Conservation (phyloP, 2,329 filamentous ascomycete genomes). For the Pseudocercospora fuligena region DNA sequence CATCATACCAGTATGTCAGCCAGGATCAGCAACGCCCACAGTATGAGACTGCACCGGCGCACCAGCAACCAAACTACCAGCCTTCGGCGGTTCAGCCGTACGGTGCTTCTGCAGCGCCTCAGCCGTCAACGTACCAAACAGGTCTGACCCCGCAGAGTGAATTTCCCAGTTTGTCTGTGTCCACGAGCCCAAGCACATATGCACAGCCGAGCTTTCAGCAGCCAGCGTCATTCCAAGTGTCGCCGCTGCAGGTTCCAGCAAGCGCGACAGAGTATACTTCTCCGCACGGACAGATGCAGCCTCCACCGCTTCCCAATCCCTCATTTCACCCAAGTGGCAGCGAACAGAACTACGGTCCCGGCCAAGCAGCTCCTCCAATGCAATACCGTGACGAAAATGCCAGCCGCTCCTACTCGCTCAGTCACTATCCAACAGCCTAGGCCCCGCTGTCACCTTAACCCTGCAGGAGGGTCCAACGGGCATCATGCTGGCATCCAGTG, state of each 20-base stretch:
- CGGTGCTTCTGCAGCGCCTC: constrained; percentile 11
- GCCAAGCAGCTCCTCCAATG: constrained; percentile 25
- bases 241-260: constrained; percentile 32
- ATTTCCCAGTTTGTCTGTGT: constrained; percentile 34
- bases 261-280: constrained; percentile 28
- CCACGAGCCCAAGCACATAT: constrained; percentile 32
- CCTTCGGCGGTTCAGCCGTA: constrained; percentile 15
- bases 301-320: constrained; percentile 31
- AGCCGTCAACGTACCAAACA: constrained; percentile 27
- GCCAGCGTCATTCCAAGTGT: constrained; percentile 28
- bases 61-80: constrained; percentile 28
- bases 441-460: background rate
- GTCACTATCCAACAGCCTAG: constrained; percentile 34
- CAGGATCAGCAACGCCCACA: constrained; percentile 31
- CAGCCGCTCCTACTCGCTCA: constrained; percentile 30
- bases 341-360: constrained; percentile 31
- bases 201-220: constrained; percentile 25
- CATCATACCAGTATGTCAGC: constrained; percentile 33
- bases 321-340: constrained; percentile 28
- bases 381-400: constrained; percentile 34
- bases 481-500: constrained; percentile 13
- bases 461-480: constrained; percentile 10
- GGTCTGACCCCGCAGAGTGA: constrained; percentile 30
- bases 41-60: constrained; percentile 32
- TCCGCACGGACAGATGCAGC: constrained; percentile 35